Conservation (phyloP, 2,329 filamentous ascomycete species). For the Podosphaera xanthii region DNA sequence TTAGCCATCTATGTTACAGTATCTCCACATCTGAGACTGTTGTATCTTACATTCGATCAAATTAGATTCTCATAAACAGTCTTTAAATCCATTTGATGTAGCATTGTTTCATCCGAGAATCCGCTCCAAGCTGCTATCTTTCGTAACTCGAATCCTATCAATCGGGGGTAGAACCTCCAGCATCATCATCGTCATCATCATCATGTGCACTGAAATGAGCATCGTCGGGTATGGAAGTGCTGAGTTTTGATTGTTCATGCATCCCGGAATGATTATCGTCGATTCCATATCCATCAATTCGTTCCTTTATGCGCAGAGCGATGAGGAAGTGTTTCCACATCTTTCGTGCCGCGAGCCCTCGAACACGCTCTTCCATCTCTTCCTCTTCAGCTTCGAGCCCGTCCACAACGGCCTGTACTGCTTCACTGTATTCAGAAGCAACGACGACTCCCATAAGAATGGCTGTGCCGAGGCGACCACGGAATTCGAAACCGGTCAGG, state of each 20-base stretch:
- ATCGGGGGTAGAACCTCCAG: background rate
- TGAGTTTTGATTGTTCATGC: constrained; percentile 4
- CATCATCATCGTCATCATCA: background rate
- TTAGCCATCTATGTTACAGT: too few relatives aligned
- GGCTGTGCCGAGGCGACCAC: constrained; percentile 65
- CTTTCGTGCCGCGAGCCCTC: constrained; percentile 35
- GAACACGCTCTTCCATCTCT: constrained; percentile 38
- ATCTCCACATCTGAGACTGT: too few relatives aligned
- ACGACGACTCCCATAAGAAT: constrained; percentile 60
- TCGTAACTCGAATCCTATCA: background rate
- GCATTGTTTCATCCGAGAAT: too few relatives aligned
- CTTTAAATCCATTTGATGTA: too few relatives aligned
- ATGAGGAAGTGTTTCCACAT: constrained; percentile 60
- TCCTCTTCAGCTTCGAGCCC: constrained; percentile 43
- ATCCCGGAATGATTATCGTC: constrained; percentile 24
- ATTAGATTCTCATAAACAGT: too few relatives aligned
- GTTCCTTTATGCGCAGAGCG: constrained; percentile 31
- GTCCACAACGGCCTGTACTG: constrained; percentile 43
- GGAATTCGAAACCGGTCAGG: constrained; percentile 75
- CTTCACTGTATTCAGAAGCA: constrained; percentile 46
- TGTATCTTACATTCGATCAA: too few relatives aligned
- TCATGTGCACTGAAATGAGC: background rate
- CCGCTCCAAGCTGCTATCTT: too few relatives aligned
- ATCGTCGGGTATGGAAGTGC: constrained; percentile 6
- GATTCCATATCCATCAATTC: constrained; percentile 18